Base-by-base conservation (phyloP, 2,329 filamentous ascomycete genomes). In the Fusarium sp. region DNA sequence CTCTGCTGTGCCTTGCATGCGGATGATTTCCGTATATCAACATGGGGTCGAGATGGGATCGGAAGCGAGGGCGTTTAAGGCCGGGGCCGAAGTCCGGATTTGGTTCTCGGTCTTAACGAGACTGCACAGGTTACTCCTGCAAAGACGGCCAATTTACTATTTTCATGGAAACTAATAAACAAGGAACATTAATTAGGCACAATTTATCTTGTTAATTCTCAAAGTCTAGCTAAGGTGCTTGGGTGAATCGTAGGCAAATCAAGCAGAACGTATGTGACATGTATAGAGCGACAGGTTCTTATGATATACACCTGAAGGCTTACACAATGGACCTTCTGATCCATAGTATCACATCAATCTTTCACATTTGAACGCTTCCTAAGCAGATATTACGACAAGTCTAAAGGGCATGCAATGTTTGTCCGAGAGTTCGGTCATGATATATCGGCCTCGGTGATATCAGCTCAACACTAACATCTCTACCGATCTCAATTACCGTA, bases 391-490 rank as follows among this genome's bases (percentile, higher is more conserved):
- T 13, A 17, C 18, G 51, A 18, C 14, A 41, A n/a, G 34, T 41
- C 34, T 28, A n/a, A 14, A 22, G 28, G 24, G 14, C 20, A 54
- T 39, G 6, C 18, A 17, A 13, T 22, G 8, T 28, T n/a, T 15
- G 24, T 15, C 34, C 15, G 14, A 30, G 24, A 28, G 24, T 41
- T 67, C 65, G 63, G 63, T 62, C 15, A 47, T 41, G 62, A 55
- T 63, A 72, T 42, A 41, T 64, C 72, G 69, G 75, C 39, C 47
- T 70, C 69, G 72, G 68, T 45, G 24, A 64, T 75, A 72, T 51
- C 62, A 72, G 30, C 47, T 60, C n/a, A 41, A 66, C 42, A 50
- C 32, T 9, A 42, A 61, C 51, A 44, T 47, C 50, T 30, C 18
- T 38, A 5, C 51, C 52, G 20, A 26, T 28, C 17, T 52, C 6